Percentiles rank a stretch among this genome's conserved stretches.
Evolutionary conservation across 2,329 filamentous ascomycete species (phyloP).

Genomic region (Daldinia sp.): DNA sequence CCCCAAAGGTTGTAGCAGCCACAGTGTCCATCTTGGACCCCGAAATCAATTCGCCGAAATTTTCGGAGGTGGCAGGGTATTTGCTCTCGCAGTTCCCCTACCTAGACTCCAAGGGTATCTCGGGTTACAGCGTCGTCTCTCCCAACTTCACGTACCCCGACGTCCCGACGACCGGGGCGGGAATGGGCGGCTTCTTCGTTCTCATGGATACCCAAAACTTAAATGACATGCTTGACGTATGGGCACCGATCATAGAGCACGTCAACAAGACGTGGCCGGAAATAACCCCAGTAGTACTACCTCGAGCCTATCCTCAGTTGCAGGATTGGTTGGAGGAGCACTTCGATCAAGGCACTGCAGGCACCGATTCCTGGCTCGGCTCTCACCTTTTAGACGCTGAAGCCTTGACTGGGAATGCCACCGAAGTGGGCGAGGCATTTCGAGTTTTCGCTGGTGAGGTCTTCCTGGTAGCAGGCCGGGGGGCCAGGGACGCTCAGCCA

Average conservation of each 20-base stretch:
- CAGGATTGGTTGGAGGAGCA: constrained; percentile 50
- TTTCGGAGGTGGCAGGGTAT: constrained; percentile 57
- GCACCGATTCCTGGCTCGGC: constrained; percentile 49
- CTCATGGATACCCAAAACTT: constrained; percentile 49
- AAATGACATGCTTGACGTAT: constrained; percentile 40
- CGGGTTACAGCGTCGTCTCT: constrained; percentile 56
- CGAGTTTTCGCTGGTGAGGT: constrained; percentile 48
- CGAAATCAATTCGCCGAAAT: constrained; percentile 46
- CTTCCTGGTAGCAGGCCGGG: constrained; percentile 55
- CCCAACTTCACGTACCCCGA: constrained; percentile 40
- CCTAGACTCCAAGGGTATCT: constrained; percentile 60
- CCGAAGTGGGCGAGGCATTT: constrained; percentile 50
- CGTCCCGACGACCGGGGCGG: constrained; percentile 33
- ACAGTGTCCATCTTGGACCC: constrained; percentile 44
- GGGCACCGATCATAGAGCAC: constrained; percentile 50
- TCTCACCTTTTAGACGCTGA: constrained; percentile 55
- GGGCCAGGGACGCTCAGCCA: constrained; percentile 53
- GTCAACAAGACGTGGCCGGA: constrained; percentile 51
- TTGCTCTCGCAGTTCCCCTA: constrained; percentile 56
- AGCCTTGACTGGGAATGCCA: constrained; percentile 48
- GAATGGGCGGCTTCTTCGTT: constrained; percentile 48
- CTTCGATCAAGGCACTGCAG: constrained; percentile 49
- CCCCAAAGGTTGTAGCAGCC: constrained; percentile 40
- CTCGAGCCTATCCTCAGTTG: constrained; percentile 48
- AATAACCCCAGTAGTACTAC: constrained; percentile 25